phyloP scores from a whole-genome alignment of 2,329 filamentous ascomycete genomes.

The Colletotrichum sp. region DNA sequence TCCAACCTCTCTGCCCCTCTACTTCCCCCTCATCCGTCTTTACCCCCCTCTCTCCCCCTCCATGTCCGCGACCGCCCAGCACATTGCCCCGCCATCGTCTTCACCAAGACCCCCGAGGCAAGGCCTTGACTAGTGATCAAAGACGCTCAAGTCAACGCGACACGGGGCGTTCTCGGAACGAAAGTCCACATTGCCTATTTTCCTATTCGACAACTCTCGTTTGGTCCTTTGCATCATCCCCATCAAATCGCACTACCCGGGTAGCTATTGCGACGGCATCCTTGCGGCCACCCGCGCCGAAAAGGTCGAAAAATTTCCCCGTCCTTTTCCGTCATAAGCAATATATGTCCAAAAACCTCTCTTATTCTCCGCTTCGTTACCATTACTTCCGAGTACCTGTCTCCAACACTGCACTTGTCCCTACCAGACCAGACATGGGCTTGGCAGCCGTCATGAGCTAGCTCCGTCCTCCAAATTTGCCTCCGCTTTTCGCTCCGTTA shows the following conservation, averaged over 20 bases:
- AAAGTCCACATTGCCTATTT: slow-evolving; percentile 7
- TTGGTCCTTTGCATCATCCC: slow-evolving; percentile 13
- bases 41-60: not conserved
- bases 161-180: slow-evolving; percentile 17
- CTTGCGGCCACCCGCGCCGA: slow-evolving; percentile 8
- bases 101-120: slow-evolving; percentile 1
- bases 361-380: not conserved
- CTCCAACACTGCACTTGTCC: not conserved
- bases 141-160: not conserved
- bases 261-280: slow-evolving; percentile 13
- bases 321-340: slow-evolving; percentile 13
- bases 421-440: slow-evolving; percentile 15
- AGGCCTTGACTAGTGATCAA: slow-evolving; percentile 13
- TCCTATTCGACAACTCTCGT: slow-evolving; percentile 8
- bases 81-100: slow-evolving; percentile 9
- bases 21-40: not conserved
- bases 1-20: not conserved
- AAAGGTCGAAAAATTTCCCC: slow-evolving; percentile 10
- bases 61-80: not conserved
- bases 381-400: not conserved
- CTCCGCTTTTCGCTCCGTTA: slow-evolving; percentile 17
- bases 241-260: not conserved
- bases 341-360: not conserved
- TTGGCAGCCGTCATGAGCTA: slow-evolving; percentile 46
- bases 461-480: not conserved